Evolutionary conservation across 495 filamentous ascomycete genomes (phyloP).

Genomic region (Staphylotrichum tortipilum): DNA sequence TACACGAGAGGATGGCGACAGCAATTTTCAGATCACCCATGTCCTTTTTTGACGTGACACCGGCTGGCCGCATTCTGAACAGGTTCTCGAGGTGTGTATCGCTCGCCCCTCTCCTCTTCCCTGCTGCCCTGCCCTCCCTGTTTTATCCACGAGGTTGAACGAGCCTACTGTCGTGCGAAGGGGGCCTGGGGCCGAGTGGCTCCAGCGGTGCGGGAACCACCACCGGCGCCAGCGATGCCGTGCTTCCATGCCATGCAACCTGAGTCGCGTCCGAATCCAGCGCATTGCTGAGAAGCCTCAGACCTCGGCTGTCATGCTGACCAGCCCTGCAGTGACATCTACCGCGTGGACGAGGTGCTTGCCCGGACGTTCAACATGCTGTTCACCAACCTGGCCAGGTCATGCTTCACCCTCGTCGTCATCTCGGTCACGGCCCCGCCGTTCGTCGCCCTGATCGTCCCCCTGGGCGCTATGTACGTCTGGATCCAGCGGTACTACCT

Average conservation of each 20-base stretch:
- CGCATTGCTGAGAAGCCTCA: constrained; percentile 5
- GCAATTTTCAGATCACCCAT: constrained; percentile 97
- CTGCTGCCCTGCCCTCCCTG: background rate
- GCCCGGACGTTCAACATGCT: constrained; percentile 90
- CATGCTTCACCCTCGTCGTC: constrained; percentile 77
- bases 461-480: constrained; percentile 72
- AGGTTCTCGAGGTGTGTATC: constrained; percentile 75
- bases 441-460: constrained; percentile 73
- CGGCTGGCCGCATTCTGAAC: constrained; percentile 93
- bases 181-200: constrained; percentile 15
- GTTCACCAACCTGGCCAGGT: constrained; percentile 79
- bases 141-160: constrained; percentile 7
- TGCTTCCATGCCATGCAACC: constrained; percentile 11
- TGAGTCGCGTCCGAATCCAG: constrained; percentile 2
- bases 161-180: constrained; percentile 8
- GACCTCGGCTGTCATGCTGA: constrained; percentile 22
- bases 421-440: constrained; percentile 74
- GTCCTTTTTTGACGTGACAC: constrained; percentile 98
- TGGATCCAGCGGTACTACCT: constrained; percentile 98
- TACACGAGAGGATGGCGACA: constrained; percentile 96
- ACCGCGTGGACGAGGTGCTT: constrained; percentile 90
- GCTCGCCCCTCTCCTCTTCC: background rate
- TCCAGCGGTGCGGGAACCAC: constrained; percentile 8
- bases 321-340: constrained; percentile 67
- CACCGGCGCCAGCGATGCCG: constrained; percentile 8